Evolutionary conservation across 2,329 filamentous ascomycete species (phyloP).

Genomic region (Byssoonygena ceratinophila): DNA sequence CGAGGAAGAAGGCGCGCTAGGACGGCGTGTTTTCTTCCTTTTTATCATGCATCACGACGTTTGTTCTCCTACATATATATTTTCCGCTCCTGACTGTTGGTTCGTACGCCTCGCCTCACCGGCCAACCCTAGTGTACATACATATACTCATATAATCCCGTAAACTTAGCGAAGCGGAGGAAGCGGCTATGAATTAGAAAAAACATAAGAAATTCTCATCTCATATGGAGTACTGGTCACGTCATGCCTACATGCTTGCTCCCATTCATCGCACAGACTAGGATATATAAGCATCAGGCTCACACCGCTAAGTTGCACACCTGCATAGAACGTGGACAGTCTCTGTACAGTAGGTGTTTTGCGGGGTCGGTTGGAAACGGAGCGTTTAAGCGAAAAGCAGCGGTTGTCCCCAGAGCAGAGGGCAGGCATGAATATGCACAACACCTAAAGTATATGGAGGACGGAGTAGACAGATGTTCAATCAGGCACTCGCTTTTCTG

Average conservation of each 20-base stretch:
- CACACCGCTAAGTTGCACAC: background rate
- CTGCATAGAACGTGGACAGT: background rate
- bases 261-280: background rate
- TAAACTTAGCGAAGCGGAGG: background rate
- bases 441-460: too few species aligned
- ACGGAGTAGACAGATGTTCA: too few species aligned
- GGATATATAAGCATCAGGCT: background rate
- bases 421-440: too few species aligned
- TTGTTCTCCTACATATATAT: background rate
- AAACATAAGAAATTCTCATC: background rate
- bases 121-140: background rate
- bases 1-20: slow-evolving; percentile 8
- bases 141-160: background rate
- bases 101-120: background rate
- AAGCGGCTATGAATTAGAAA: background rate
- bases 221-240: background rate
- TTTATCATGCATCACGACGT: background rate
- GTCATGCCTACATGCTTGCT: background rate
- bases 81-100: background rate
- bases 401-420: too few species aligned
- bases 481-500: too few species aligned
- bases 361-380: background rate
- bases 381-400: background rate
- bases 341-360: background rate
- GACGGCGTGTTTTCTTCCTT: background rate